phyloP scores from a whole-genome alignment of 768 basidiomycete species.

The Serendipita sp. region DNA sequence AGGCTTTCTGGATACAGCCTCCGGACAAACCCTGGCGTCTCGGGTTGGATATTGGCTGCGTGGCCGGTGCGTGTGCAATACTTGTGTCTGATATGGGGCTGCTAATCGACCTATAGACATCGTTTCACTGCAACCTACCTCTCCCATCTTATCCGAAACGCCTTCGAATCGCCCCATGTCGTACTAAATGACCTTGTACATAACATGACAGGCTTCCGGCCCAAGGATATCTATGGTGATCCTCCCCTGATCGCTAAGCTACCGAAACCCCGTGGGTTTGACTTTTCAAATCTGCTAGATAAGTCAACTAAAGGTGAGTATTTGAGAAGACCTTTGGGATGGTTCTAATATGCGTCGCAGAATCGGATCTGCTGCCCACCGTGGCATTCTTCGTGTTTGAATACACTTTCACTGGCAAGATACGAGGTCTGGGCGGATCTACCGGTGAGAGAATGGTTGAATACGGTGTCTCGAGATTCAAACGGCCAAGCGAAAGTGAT shows the following conservation, averaged over 20 bases:
- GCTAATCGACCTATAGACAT: background rate
- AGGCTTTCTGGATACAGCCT: background rate
- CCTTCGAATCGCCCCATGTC: background rate
- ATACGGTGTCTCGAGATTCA: background rate
- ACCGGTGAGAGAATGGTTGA: background rate
- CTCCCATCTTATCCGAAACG: background rate
- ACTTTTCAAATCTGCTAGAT: background rate
- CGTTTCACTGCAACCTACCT: conserved; percentile 2
- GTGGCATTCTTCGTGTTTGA: background rate
- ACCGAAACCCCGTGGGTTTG: background rate
- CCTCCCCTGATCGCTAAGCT: background rate
- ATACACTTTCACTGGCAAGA: background rate
- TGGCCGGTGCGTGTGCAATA: background rate
- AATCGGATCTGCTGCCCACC: background rate
- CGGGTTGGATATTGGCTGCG: background rate
- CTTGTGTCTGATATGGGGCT: background rate
- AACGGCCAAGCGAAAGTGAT: background rate
- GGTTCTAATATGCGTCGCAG: background rate
- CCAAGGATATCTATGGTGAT: background rate
- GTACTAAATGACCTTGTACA: background rate
- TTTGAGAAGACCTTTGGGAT: background rate
- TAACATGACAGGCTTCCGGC: background rate
- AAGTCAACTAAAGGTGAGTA: background rate
- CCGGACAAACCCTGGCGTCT: background rate
- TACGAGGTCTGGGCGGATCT: background rate